Evolutionary conservation across 2,329 filamentous ascomycete genomes (phyloP).

Genomic region (Diaporthe sp.): DNA sequence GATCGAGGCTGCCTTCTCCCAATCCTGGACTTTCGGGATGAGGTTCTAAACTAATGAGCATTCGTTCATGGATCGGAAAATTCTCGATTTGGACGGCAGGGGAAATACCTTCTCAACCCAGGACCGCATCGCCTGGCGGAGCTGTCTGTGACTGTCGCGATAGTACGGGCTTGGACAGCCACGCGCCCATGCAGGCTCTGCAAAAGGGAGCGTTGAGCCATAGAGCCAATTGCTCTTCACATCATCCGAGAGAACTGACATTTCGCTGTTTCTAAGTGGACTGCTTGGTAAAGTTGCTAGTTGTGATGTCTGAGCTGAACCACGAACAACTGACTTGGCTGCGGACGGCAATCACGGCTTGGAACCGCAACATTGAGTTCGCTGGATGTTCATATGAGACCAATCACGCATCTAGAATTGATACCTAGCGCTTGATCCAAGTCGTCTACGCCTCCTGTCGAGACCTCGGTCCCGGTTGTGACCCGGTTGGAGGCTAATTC

Average conservation of each 20-base stretch:
- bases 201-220: constrained; percentile 37
- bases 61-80: background rate
- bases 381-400: too few species aligned
- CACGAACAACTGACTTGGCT: background rate
- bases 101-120: constrained; percentile 39
- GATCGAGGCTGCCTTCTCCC: constrained; percentile 34
- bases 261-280: background rate
- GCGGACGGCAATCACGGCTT: background rate
- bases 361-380: background rate
- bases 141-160: constrained; percentile 36
- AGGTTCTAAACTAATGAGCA: constrained; percentile 33
- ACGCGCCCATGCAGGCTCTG: constrained; percentile 39
- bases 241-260: constrained; percentile 31
- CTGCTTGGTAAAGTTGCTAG: background rate
- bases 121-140: constrained; percentile 40
- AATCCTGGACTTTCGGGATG: constrained; percentile 35
- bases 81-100: too few species aligned
- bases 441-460: background rate
- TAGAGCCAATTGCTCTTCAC: constrained; percentile 36
- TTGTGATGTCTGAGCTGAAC: background rate
- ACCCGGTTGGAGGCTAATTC: background rate
- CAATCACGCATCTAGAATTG: background rate
- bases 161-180: constrained; percentile 40
- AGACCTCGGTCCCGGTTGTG: background rate
- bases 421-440: background rate